Conservation (phyloP, 768 basidiomycete genomes). For the Agrocybe pediades region DNA sequence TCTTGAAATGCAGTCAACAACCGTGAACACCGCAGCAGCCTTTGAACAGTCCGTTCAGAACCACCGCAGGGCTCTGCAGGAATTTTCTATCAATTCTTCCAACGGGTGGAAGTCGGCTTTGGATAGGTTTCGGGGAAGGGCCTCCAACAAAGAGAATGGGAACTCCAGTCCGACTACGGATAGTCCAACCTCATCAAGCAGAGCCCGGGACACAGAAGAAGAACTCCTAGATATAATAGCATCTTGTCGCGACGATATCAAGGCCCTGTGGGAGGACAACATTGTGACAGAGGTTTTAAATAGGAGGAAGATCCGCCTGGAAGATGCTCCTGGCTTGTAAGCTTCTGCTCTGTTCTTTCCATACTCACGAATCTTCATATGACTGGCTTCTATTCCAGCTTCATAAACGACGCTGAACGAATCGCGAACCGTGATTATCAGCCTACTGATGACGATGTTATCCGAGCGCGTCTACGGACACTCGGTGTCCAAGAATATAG, state of each 20-base stretch:
- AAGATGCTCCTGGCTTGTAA: conserved; percentile 77
- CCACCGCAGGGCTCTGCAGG: conserved; percentile 35
- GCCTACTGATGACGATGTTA: conserved; percentile 75
- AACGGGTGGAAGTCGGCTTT: conserved; percentile 70
- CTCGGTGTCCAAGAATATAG: conserved; percentile 77
- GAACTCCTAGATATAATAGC: conserved; percentile 60
- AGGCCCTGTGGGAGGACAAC: conserved; percentile 66
- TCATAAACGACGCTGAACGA: conserved; percentile 68
- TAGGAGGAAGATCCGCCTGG: conserved; percentile 55
- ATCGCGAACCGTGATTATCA: conserved; percentile 65
- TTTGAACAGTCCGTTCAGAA: conserved; percentile 30
- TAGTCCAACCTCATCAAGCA: conserved; percentile 6
- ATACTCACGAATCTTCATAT: conserved; percentile 2
- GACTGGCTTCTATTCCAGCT: conserved; percentile 40
- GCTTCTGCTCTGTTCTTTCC: conserved; percentile 26
- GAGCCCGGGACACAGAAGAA: conserved; percentile 47
- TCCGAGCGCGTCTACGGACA: conserved; percentile 78
- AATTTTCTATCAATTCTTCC: conserved; percentile 61
- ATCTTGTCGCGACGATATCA: conserved; percentile 66
- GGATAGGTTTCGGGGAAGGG: conserved; percentile 47
- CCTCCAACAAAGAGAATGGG: conserved; percentile 14
- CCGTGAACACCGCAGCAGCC: conserved; percentile 40
- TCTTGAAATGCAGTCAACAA: conserved; percentile 47
- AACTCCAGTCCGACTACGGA: conserved; percentile 13
- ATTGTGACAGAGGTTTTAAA: conserved; percentile 61